These are phyloP conservation scores for Martensiomyces pterosporus DNA, from an alignment of 192 early-diverging fungal genomes.

Conservation along the genomic window DNA sequence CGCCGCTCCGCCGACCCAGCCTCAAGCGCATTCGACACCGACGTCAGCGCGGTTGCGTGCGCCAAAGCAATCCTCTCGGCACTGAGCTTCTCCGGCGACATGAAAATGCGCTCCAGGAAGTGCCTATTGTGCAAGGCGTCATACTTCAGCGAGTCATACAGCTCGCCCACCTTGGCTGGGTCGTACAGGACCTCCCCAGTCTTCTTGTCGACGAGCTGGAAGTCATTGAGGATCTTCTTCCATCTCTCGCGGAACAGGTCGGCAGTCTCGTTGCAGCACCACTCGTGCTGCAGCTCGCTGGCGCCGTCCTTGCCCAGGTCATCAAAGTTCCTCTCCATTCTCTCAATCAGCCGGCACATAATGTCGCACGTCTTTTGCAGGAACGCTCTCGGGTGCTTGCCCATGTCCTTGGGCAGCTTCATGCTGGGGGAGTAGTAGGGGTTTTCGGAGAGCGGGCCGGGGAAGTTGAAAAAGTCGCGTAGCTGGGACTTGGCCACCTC, in stretches of 20 bases:
- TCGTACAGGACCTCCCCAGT: constrained; percentile 53
- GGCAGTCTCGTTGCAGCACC: constrained; percentile 90
- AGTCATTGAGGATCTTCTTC: constrained; percentile 94
- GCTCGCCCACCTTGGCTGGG: constrained; percentile 84
- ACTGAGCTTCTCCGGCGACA: constrained; percentile 25
- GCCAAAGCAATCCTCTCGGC: constrained; percentile 1
- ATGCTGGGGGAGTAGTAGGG: constrained; percentile 19
- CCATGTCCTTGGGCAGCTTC: constrained; percentile 36
- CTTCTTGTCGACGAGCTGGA: constrained; percentile 47
- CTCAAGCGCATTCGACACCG: neutral
- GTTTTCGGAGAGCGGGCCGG: constrained; percentile 21
- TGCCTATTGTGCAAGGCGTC: constrained; percentile 93
- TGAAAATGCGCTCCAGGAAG: constrained; percentile 74
- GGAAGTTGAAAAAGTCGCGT: constrained; percentile 58
- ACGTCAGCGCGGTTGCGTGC: neutral
- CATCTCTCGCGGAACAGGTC: constrained; percentile 87
- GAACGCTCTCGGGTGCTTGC: constrained; percentile 40
- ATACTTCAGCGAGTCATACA: constrained; percentile 96
- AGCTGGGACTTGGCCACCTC: constrained; percentile 81
- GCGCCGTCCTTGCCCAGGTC: constrained; percentile 54
- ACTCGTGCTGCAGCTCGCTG: constrained; percentile 56
- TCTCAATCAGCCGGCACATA: constrained; percentile 59
- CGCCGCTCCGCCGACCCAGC: neutral
- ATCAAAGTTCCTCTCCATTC: constrained; percentile 78
- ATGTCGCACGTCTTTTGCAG: constrained; percentile 67